Percentiles rank a stretch among this genome's conserved stretches.
Evolutionary conservation across 176 grass and related monocot genomes (phyloP).

Genomic region (Rhynchospora tenuis): DNA sequence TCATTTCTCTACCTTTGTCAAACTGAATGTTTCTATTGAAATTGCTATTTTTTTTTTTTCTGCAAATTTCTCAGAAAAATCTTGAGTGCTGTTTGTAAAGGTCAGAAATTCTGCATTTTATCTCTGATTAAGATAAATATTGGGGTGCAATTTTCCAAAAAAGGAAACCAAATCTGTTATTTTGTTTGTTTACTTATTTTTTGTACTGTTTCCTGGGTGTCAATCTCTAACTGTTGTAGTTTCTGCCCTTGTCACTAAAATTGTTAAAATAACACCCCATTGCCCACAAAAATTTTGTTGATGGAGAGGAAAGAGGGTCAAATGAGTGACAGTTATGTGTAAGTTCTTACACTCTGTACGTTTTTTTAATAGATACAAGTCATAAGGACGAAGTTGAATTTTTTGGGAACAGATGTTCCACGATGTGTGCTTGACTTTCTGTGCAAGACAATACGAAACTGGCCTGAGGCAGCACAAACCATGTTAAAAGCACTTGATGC

Average conservation of each 20-base stretch:
- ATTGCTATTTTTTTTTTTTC: not conserved
- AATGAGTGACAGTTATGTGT: not conserved
- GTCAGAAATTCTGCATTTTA: not conserved
- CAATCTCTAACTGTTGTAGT: not conserved
- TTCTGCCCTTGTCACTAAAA: not conserved
- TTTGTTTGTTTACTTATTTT: not conserved
- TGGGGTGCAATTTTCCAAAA: not conserved
- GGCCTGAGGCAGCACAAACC: constrained; percentile 68
- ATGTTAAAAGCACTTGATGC: constrained; percentile 72
- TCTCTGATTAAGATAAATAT: not conserved
- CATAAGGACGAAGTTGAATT: constrained; percentile 68
- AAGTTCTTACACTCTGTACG: not conserved
- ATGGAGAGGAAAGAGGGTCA: not conserved
- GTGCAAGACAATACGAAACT: constrained; percentile 61
- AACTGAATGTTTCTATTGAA: not conserved
- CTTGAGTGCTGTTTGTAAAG: not conserved
- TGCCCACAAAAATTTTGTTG: not conserved
- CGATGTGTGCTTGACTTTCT: constrained; percentile 68
- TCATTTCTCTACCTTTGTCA: not conserved
- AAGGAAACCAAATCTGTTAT: not conserved
- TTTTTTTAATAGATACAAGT: constrained; percentile 43
- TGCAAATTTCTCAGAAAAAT: not conserved
- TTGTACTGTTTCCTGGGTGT: not conserved
- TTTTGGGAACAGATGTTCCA: constrained; percentile 65
- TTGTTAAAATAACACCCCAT: not conserved